Conservation (phyloP, 345 rosid species). For the Ricinus communis region DNA sequence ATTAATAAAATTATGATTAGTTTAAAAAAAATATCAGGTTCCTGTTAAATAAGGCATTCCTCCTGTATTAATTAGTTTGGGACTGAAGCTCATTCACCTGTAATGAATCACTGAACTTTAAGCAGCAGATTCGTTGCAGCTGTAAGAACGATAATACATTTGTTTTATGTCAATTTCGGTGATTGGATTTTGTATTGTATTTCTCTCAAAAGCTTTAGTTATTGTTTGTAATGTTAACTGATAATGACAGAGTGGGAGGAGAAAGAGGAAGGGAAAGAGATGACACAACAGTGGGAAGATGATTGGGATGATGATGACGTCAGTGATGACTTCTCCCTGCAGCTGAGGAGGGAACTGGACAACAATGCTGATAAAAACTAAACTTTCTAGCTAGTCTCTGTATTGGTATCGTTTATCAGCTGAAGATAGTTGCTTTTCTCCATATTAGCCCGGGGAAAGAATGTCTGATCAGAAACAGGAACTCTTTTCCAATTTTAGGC, state of each 20-base stretch:
- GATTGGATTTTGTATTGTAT: neutral
- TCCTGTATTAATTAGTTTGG: too few species aligned
- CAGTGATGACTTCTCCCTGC: slow-evolving; percentile 83
- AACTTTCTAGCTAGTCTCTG: slow-evolving; percentile 1
- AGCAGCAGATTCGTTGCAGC: neutral
- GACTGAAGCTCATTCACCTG: too few species aligned
- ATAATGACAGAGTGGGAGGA: slow-evolving; percentile 61
- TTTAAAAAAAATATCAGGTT: too few species aligned
- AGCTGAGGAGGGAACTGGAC: slow-evolving; percentile 83
- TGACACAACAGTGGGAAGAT: slow-evolving; percentile 89
- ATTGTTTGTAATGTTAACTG: slow-evolving; percentile 1
- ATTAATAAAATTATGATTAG: too few species aligned
- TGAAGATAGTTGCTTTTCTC: neutral
- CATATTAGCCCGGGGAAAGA: neutral
- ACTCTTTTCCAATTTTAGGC: neutral
- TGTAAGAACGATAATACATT: neutral
- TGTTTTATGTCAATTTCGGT: neutral
- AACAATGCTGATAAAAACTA: slow-evolving; percentile 41
- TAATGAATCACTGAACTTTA: neutral
- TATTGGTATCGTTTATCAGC: neutral
- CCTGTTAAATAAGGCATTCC: too few species aligned
- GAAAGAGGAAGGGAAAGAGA: slow-evolving; percentile 74
- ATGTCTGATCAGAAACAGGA: too few species aligned
- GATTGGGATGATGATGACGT: slow-evolving; percentile 98
- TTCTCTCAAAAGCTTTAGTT: too few species aligned